A percentile compares a stretch with the other conserved stretches of the same genome.
Evolutionary conservation across 306 rosid genomes (phyloP).

Genomic region (Lathyrus sativus): DNA sequence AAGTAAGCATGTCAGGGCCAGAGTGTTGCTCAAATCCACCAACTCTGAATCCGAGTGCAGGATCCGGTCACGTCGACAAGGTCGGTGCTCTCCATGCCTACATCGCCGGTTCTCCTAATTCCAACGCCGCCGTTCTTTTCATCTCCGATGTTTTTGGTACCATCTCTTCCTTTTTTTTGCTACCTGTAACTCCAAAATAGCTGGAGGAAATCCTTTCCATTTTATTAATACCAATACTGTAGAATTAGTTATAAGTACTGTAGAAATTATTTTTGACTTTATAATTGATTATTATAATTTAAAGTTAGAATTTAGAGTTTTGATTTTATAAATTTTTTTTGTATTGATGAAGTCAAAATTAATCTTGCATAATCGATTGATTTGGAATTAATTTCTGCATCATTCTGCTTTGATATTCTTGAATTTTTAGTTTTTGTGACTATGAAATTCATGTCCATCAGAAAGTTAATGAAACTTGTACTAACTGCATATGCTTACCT

Average conservation of each 20-base stretch:
- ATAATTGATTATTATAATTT: too few relatives aligned
- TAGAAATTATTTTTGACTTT: too few relatives aligned
- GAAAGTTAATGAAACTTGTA: background rate
- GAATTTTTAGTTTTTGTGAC: background rate
- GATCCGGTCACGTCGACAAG: constrained; percentile 59
- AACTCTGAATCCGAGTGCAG: constrained; percentile 49
- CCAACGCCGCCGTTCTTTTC: constrained; percentile 61
- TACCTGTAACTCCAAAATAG: background rate
- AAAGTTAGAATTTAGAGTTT: too few relatives aligned
- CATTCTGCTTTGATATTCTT: background rate
- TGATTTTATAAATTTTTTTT: too few relatives aligned
- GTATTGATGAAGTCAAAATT: too few relatives aligned
- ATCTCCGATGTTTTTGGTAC: constrained; percentile 59
- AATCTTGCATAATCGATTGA: too few relatives aligned
- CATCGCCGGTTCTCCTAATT: constrained; percentile 53
- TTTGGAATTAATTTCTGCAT: too few relatives aligned
- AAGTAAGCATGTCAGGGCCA: constrained; percentile 54
- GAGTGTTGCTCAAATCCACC: constrained; percentile 79
- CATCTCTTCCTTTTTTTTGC: background rate
- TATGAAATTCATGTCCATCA: background rate
- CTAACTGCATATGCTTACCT: constrained; percentile 22
- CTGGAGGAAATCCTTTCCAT: background rate
- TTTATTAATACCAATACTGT: background rate
- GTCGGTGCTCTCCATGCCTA: constrained; percentile 50
- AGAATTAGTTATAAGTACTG: background rate